These are phyloP conservation scores for Brassica carinata DNA, from an alignment of 345 rosid species.

Conservation along the genomic window DNA sequence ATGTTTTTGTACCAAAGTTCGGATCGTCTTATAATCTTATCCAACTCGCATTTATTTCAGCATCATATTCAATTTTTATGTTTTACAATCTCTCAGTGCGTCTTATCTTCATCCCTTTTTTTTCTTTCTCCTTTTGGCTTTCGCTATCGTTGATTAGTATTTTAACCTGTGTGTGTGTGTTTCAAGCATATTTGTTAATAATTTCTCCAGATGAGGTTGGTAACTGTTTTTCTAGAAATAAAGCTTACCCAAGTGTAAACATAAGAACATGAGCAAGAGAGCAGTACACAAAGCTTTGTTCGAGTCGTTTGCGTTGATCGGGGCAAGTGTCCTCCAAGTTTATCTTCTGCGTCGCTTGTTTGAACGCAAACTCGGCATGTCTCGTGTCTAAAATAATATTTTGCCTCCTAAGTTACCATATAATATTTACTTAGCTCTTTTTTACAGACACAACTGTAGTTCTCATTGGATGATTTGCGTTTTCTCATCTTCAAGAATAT, in stretches of 20 bases:
- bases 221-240: too few species aligned
- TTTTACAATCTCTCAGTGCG: slow-evolving; percentile 26
- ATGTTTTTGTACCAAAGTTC: neutral
- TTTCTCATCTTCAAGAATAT: neutral
- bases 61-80: neutral
- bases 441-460: slow-evolving; percentile 26
- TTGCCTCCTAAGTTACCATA: slow-evolving; percentile 21
- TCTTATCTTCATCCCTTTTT: slow-evolving; percentile 30
- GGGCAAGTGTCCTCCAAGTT: slow-evolving; percentile 67
- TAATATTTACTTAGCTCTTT: slow-evolving; percentile 17
- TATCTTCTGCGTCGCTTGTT: slow-evolving; percentile 67
- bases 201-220: too few species aligned
- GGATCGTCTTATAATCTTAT: neutral
- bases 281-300: slow-evolving; percentile 67
- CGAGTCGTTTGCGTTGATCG: slow-evolving; percentile 60
- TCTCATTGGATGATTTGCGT: slow-evolving; percentile 4
- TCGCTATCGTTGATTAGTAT: slow-evolving; percentile 25
- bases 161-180: neutral
- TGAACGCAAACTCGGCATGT: slow-evolving; percentile 65
- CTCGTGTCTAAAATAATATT: slow-evolving; percentile 52
- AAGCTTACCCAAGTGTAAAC: neutral
- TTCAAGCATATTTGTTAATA: neutral
- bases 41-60: neutral
- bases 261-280: slow-evolving; percentile 60
- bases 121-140: neutral